A percentile compares a stretch with the other conserved stretches of the same genome.
Conservation (phyloP, 1,139 yeast genomes). For the Hyphopichia burtonii region DNA sequence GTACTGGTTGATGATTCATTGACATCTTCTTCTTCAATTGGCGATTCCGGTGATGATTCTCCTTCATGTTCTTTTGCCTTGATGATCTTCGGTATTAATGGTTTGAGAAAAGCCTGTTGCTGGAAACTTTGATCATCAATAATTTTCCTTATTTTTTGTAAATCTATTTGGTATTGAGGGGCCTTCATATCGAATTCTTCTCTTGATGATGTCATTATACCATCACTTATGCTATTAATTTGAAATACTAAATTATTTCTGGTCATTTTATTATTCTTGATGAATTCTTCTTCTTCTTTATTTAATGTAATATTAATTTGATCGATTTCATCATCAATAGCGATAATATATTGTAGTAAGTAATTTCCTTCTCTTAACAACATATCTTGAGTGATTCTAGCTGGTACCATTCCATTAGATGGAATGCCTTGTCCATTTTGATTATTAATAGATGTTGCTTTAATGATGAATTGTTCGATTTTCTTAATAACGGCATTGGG, state of each 20-base stretch:
- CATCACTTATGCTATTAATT: slow-evolving; percentile 35
- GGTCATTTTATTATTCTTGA: slow-evolving; percentile 15
- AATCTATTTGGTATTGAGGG: slow-evolving; percentile 25
- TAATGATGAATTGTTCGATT: slow-evolving; percentile 41
- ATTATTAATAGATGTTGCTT: slow-evolving; percentile 29
- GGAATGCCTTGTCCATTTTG: slow-evolving; percentile 3
- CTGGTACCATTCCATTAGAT: slow-evolving; percentile 9
- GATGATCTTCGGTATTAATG: slow-evolving; percentile 3
- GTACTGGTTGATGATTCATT: background rate
- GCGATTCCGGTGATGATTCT: slow-evolving; percentile 1
- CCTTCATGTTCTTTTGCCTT: slow-evolving; percentile 4
- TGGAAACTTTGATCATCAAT: slow-evolving; percentile 30
- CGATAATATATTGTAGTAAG: slow-evolving; percentile 30
- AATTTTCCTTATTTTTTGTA: slow-evolving; percentile 24
- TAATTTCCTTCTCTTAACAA: slow-evolving; percentile 32
- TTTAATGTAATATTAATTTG: slow-evolving; percentile 10
- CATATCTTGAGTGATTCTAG: slow-evolving; percentile 24
- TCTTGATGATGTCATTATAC: slow-evolving; percentile 20
- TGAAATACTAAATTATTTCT: slow-evolving; percentile 31
- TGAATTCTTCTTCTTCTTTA: slow-evolving; percentile 9
- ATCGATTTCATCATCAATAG: slow-evolving; percentile 16
- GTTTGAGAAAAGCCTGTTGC: slow-evolving; percentile 18
- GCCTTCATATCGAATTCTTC: slow-evolving; percentile 24
- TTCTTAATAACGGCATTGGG: slow-evolving; percentile 26
- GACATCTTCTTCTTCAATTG: background rate